phyloP scores from a whole-genome alignment of 805 yeast genomes.

The Pichia manshurica region DNA sequence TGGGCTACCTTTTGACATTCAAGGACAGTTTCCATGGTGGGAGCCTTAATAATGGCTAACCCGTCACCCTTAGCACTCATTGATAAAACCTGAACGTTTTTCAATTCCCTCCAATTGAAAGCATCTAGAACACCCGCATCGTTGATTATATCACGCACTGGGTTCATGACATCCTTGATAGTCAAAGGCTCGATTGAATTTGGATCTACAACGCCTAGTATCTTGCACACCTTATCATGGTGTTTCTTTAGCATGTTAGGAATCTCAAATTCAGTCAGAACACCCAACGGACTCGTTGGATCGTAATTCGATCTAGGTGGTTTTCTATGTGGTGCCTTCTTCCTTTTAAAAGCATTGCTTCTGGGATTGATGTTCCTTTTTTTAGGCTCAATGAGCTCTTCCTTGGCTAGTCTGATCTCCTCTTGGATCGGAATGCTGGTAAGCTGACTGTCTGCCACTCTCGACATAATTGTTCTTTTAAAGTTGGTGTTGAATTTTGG shows the following conservation, averaged over 20 bases:
- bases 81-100: conserved; percentile 49
- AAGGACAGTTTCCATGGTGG: conserved; percentile 33
- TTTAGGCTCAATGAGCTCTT: background rate
- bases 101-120: conserved; percentile 53
- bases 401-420: background rate
- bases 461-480: conserved; percentile 1
- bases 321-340: conserved; percentile 54
- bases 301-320: conserved; percentile 38
- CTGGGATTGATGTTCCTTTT: conserved; percentile 2
- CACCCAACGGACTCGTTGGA: conserved; percentile 76
- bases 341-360: conserved; percentile 14
- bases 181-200: conserved; percentile 25
- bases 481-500: too few relatives aligned
- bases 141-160: conserved; percentile 60
- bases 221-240: conserved; percentile 14
- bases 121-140: conserved; percentile 40
- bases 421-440: conserved; percentile 6
- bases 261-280: conserved; percentile 63
- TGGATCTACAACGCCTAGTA: conserved; percentile 3
- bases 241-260: conserved; percentile 45
- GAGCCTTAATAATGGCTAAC: conserved; percentile 60
- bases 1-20: conserved; percentile 12
- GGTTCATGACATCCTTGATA: conserved; percentile 50
- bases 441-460: background rate
- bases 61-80: conserved; percentile 86